Conservation (phyloP, 2,329 filamentous ascomycete genomes). For the Alternaria infectoria region DNA sequence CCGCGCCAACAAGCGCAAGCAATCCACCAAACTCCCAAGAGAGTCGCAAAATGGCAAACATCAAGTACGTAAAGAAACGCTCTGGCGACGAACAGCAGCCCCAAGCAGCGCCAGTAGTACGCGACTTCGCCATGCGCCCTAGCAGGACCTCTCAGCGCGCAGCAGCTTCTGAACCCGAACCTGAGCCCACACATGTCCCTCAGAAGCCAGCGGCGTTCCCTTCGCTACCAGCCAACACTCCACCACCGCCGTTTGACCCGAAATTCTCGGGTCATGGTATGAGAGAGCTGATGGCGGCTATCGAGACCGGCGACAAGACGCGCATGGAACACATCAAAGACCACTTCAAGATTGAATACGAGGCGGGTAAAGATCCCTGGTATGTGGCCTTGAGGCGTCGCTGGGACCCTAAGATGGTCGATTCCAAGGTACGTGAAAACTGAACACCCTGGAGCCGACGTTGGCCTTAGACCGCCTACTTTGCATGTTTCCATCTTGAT, state of each 20-base stretch:
- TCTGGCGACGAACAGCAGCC: neutral
- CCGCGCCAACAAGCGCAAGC: neutral
- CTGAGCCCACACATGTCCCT: neutral
- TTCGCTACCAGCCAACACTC: neutral
- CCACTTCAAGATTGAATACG: constrained; percentile 11
- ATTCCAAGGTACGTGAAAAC: neutral
- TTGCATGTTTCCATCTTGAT: neutral
- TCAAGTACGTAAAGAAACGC: constrained; percentile 1
- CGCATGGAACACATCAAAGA: neutral
- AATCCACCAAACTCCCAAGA: neutral
- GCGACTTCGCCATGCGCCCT: neutral
- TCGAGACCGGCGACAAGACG: neutral
- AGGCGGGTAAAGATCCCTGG: constrained; percentile 4
- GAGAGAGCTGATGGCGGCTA: constrained; percentile 3
- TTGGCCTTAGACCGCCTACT: neutral
- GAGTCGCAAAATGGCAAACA: constrained; percentile 7
- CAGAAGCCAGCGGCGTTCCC: constrained; percentile 12
- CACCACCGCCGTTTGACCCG: neutral
- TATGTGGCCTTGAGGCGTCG: constrained; percentile 13
- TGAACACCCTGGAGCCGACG: neutral
- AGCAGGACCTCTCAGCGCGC: neutral
- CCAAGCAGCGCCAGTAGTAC: neutral
- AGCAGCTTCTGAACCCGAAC: neutral
- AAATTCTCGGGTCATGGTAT: neutral
- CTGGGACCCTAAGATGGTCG: neutral